Percentiles rank a stretch among this genome's conserved stretches.
Evolutionary conservation across 148 eudicot species (phyloP).

Genomic region (Fagopyrum esculentum): DNA sequence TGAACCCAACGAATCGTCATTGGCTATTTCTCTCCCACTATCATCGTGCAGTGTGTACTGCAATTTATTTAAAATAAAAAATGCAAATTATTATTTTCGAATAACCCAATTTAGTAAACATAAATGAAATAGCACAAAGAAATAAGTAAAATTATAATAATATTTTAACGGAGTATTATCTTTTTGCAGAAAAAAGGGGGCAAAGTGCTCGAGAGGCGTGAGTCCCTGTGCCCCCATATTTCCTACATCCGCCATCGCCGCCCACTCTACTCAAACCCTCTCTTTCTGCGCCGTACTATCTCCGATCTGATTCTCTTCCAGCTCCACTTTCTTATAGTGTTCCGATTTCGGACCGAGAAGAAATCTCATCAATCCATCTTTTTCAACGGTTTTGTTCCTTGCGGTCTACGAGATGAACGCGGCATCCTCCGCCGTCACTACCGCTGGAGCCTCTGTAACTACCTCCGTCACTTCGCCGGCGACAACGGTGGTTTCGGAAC

Average conservation of each 20-base stretch:
- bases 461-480: neutral
- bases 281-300: neutral
- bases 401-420: neutral
- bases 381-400: neutral
- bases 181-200: too few relatives aligned
- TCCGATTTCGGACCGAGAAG: neutral
- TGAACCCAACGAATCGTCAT: too few relatives aligned
- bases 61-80: too few relatives aligned
- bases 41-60: too few relatives aligned
- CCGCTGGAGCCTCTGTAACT: neutral
- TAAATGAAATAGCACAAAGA: too few relatives aligned
- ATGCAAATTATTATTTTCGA: too few relatives aligned
- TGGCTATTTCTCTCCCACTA: too few relatives aligned
- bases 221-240: neutral
- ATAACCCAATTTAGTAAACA: too few relatives aligned
- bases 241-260: constrained; percentile 4
- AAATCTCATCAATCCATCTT: neutral
- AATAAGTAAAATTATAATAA: too few relatives aligned
- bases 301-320: neutral
- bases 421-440: neutral
- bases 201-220: neutral
- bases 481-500: neutral
- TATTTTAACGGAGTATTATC: too few relatives aligned
- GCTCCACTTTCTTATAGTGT: neutral
- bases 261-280: neutral